These are phyloP conservation scores for Fusarium vanettenii DNA, from an alignment of 2,329 filamentous ascomycete species.

Conservation along the genomic window DNA sequence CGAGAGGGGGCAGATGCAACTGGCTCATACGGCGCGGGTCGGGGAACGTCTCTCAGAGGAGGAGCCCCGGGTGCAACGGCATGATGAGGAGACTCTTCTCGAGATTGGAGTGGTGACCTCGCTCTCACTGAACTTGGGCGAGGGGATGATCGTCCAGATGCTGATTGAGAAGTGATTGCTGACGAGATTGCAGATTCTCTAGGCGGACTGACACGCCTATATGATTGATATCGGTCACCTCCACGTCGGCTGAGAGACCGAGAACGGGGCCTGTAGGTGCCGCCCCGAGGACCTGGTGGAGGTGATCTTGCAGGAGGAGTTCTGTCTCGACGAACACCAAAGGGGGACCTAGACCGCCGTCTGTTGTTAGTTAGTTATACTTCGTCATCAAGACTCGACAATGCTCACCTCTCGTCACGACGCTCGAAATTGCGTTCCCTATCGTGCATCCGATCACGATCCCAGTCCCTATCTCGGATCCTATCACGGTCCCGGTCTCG, in stretches of 20 bases:
- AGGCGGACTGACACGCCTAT: slow-evolving; percentile 60
- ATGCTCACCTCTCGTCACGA: slow-evolving; percentile 55
- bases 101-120: slow-evolving; percentile 59
- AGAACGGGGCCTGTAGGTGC: slow-evolving; percentile 65
- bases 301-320: slow-evolving; percentile 46
- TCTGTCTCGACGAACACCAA: slow-evolving; percentile 52
- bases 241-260: slow-evolving; percentile 62
- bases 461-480: slow-evolving; percentile 46
- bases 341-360: slow-evolving; percentile 67
- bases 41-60: slow-evolving; percentile 45
- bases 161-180: slow-evolving; percentile 61
- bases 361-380: slow-evolving; percentile 47
- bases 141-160: slow-evolving; percentile 65
- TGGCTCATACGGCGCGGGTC: slow-evolving; percentile 43
- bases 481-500: slow-evolving; percentile 44
- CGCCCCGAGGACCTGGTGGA: slow-evolving; percentile 49
- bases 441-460: slow-evolving; percentile 46
- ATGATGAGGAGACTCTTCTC: slow-evolving; percentile 53
- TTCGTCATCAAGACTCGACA: not conserved
- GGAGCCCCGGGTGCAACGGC: slow-evolving; percentile 33
- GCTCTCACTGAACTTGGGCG: slow-evolving; percentile 59
- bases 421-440: slow-evolving; percentile 52
- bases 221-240: slow-evolving; percentile 56
- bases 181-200: slow-evolving; percentile 63
- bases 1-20: slow-evolving; percentile 45